Evolutionary conservation across 192 early-diverging fungal species (phyloP), one percentile per base, ranked within the genome.

Genomic region (Gonapodya sp.): DNA sequence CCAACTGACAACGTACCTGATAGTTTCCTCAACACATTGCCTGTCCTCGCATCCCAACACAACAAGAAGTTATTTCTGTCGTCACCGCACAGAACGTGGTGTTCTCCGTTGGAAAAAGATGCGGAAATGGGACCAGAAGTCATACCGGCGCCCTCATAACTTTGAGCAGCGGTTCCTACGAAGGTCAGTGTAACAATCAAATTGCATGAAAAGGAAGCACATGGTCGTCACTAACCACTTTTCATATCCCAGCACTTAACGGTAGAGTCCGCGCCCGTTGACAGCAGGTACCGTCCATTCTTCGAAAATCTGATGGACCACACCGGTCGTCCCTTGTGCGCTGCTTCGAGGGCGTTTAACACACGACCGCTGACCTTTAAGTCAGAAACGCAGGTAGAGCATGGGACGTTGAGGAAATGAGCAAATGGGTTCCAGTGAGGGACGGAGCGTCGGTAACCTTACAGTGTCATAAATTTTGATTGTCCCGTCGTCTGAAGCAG

Each of bases 381-480:
- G 46, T 16, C 8, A 64, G 46, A 64, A 24, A 64, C 24, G 46
- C 8, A 16, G 46, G 8, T 64, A 8, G 8, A 24, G 24, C 46
- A 8, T 16, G 24, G 46, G 8, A 8, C 24, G 8, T 64, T 24
- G 24, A 8, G 46, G 46, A 64, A 64, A 64, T 24, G 24, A 64
- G 8, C 46, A 24, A 64, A 64, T 64, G 46, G 8, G 24, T n/a
- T n/a, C n/a, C n/a, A n/a, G n/a, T n/a, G n/a, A n/a, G n/a, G n/a
- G n/a, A n/a, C n/a, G n/a, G n/a, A n/a, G n/a, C n/a, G n/a, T n/a
- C n/a, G n/a, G n/a, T n/a, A n/a, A 8, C 0, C 87, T 87, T 1
- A 94, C 93, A 16, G 89, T 90, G 84, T 97, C 95, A 92, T 95
- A 97, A 16, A 97, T 83, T 82, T 94, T 93, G 64, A 97, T 91